Evolutionary conservation across 2,329 filamentous ascomycete genomes (phyloP).

Genomic region (Aspergillus amoenus): DNA sequence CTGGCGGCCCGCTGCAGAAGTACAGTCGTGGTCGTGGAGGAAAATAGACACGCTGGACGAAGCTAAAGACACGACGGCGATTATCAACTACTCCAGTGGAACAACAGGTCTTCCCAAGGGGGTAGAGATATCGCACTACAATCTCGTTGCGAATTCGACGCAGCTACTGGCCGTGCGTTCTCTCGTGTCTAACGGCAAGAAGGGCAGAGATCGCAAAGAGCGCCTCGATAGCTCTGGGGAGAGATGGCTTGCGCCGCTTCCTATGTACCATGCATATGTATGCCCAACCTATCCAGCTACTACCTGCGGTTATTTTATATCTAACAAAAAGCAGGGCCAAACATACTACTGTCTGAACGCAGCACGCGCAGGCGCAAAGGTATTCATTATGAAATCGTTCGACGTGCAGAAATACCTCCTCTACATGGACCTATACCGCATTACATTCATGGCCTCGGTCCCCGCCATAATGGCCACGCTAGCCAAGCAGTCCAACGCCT

Average conservation of each 20-base stretch:
- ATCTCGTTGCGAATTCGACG: constrained; percentile 4
- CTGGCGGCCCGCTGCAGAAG: constrained; percentile 4
- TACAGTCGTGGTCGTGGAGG: constrained; percentile 1
- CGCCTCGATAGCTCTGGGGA: constrained; percentile 6
- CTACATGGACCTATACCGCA: constrained; percentile 5
- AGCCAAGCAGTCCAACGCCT: background rate
- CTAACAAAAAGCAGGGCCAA: too few relatives aligned
- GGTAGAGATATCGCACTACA: constrained; percentile 13
- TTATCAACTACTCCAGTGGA: constrained; percentile 13
- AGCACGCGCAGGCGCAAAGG: too few relatives aligned
- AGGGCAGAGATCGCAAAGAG: background rate
- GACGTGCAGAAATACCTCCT: constrained; percentile 1
- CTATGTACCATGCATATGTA: constrained; percentile 13
- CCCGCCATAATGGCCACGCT: background rate
- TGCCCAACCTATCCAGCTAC: too few relatives aligned
- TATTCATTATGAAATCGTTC: background rate
- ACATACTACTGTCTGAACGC: too few relatives aligned
- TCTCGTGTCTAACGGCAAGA: background rate
- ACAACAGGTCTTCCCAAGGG: constrained; percentile 12
- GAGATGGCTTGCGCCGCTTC: constrained; percentile 8
- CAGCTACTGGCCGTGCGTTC: constrained; percentile 6
- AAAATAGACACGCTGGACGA: background rate
- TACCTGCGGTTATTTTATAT: too few relatives aligned
- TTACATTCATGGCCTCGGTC: constrained; percentile 2
- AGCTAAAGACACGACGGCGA: constrained; percentile 1